A percentile compares a stretch with the other conserved stretches of the same genome.
phyloP scores from a whole-genome alignment of 75 land plant species.

The Isoetes taiwanensis region DNA sequence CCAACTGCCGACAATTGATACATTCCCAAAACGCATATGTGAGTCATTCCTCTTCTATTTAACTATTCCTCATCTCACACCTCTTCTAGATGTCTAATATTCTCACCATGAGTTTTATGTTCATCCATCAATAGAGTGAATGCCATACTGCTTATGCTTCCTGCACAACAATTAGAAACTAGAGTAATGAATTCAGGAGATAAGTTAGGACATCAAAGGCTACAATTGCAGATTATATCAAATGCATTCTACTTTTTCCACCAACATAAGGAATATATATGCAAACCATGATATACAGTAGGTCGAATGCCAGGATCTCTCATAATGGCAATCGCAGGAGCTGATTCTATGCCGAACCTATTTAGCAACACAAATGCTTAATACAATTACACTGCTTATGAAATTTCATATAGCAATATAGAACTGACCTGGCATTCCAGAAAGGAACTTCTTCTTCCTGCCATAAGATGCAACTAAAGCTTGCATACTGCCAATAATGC shows the following conservation, averaged over 20 bases:
- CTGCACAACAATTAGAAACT: slow-evolving; percentile 16
- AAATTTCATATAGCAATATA: not conserved
- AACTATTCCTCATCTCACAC: not conserved
- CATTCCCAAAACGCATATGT: not conserved
- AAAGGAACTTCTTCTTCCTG: slow-evolving; percentile 40
- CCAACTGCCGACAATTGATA: too few relatives aligned
- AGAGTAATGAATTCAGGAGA: not conserved
- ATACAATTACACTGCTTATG: not conserved
- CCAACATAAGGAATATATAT: not conserved
- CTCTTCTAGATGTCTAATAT: not conserved
- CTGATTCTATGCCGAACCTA: slow-evolving; percentile 63
- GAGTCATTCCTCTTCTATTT: not conserved
- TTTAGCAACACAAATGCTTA: not conserved
- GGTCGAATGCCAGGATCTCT: slow-evolving; percentile 58
- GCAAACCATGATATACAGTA: slow-evolving; percentile 42
- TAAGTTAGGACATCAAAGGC: too few relatives aligned
- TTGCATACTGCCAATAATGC: slow-evolving; percentile 36
- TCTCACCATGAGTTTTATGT: slow-evolving; percentile 45
- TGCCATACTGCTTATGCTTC: slow-evolving; percentile 27
- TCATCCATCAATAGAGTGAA: slow-evolving; percentile 37
- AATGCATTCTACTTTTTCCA: not conserved
- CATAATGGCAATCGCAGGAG: slow-evolving; percentile 57
- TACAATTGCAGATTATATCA: not conserved
- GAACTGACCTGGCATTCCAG: slow-evolving; percentile 47
- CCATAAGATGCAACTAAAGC: slow-evolving; percentile 61